These are phyloP conservation scores for Xylariomycetidae sp. DNA, from an alignment of 2,329 filamentous ascomycete genomes.

Conservation along the genomic window DNA sequence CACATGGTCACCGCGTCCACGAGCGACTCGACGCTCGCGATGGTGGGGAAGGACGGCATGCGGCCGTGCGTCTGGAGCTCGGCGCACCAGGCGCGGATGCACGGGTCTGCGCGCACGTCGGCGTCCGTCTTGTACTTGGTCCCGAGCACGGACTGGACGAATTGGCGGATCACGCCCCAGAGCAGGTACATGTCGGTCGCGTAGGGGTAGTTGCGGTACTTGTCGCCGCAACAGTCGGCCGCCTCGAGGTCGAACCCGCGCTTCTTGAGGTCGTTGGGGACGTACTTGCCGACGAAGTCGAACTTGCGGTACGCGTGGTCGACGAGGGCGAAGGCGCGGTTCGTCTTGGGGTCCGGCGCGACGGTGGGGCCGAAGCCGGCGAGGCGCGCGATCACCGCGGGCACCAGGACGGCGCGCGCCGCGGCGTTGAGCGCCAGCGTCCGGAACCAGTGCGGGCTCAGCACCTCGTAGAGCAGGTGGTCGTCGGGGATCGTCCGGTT, in stretches of 20 bases:
- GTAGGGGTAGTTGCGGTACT: conserved; percentile 46
- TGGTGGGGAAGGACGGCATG: conserved; percentile 37
- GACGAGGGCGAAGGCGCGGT: too few relatives aligned
- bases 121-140: conserved; percentile 27
- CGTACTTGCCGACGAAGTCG: conserved; percentile 39
- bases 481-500: conserved; percentile 35
- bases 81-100: not conserved
- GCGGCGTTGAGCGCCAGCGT: conserved; percentile 45
- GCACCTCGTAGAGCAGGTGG: conserved; percentile 39
- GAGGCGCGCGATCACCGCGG: conserved; percentile 37
- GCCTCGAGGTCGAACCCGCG: conserved; percentile 37
- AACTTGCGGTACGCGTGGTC: conserved; percentile 38
- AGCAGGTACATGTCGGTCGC: conserved; percentile 40
- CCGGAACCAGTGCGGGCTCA: conserved; percentile 46
- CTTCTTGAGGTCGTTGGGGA: conserved; percentile 38
- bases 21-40: conserved; percentile 36
- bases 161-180: conserved; percentile 38
- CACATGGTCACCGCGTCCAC: conserved; percentile 45
- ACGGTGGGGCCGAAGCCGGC: conserved; percentile 35
- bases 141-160: conserved; percentile 34
- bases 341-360: too few relatives aligned
- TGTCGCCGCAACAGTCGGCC: conserved; percentile 23
- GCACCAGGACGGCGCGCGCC: conserved; percentile 39
- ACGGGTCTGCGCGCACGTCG: conserved; percentile 33
- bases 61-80: conserved; percentile 25